Percentiles rank a stretch among this genome's conserved stretches.
Conservation (phyloP, 345 rosid species). For the Eucalyptus pumila region DNA sequence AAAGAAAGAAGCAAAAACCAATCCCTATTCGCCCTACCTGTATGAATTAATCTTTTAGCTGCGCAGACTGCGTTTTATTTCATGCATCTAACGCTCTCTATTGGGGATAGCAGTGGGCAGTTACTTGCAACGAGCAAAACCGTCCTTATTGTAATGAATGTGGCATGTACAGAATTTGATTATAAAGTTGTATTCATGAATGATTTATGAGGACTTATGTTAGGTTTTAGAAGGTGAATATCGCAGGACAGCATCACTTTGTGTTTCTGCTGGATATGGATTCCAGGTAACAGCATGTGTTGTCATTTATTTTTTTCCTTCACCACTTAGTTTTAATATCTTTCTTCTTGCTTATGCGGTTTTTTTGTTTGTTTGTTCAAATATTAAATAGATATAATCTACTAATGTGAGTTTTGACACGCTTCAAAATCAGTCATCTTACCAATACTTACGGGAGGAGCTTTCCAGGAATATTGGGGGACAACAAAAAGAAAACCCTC, state of each 20-base stretch:
- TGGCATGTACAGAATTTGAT: background rate
- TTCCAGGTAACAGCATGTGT: background rate
- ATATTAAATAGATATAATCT: background rate
- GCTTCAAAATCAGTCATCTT: background rate
- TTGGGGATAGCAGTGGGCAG: background rate
- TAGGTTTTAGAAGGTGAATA: background rate
- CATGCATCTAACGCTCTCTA: background rate
- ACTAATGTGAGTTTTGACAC: background rate
- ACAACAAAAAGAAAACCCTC: background rate
- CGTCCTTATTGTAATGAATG: background rate
- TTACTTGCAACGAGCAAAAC: background rate
- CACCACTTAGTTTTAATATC: background rate
- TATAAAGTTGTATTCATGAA: background rate
- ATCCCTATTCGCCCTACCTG: background rate
- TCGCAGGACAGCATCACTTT: background rate
- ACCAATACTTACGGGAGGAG: background rate
- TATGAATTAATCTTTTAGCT: background rate
- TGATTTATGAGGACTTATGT: background rate
- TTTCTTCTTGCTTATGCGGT: background rate
- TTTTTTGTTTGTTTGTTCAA: background rate
- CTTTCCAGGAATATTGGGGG: background rate
- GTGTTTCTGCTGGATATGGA: background rate
- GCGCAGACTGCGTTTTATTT: background rate
- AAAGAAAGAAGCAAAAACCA: background rate
- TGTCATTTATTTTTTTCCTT: background rate